Evolutionary conservation across 176 grass and related monocot genomes (phyloP).

Genomic region (barley (Hordeum vulgare)): DNA sequence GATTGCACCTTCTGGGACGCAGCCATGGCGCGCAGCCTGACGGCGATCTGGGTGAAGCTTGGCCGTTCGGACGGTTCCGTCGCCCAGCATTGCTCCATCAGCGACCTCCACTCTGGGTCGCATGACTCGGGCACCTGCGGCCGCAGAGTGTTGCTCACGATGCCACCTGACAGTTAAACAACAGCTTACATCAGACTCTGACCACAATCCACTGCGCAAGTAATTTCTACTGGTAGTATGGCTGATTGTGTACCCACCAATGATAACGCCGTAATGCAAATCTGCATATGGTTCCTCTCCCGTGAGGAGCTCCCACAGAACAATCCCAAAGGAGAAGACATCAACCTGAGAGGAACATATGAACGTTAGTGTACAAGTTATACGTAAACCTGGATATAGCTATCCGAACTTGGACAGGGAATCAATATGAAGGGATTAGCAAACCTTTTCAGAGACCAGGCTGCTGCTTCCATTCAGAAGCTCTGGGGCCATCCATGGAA

Average conservation of each 20-base stretch:
- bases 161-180: slow-evolving; percentile 54
- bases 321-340: slow-evolving; percentile 97
- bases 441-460: slow-evolving; percentile 90
- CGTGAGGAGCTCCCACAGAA: slow-evolving; percentile 93
- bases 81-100: slow-evolving; percentile 99
- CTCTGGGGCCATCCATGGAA: slow-evolving; percentile 98
- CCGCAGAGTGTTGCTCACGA: slow-evolving; percentile 78
- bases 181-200: neutral
- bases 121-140: slow-evolving; percentile 72
- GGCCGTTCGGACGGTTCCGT: slow-evolving; percentile 76
- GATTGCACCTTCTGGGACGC: slow-evolving; percentile 56
- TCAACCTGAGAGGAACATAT: slow-evolving; percentile 59
- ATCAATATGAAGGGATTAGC: neutral
- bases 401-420: neutral
- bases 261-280: slow-evolving; percentile 94
- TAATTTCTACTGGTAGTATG: neutral
- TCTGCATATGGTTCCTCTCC: slow-evolving; percentile 94
- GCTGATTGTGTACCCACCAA: slow-evolving; percentile 45
- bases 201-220: neutral
- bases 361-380: slow-evolving; percentile 11
- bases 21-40: slow-evolving; percentile 70
- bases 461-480: slow-evolving; percentile 89
- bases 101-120: slow-evolving; percentile 78
- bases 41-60: slow-evolving; percentile 68
- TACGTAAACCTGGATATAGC: neutral